Evolutionary conservation across 2,329 filamentous ascomycete genomes (phyloP), one percentile per base, ranked within the genome.

Genomic region (Neofusicoccum cordaticola): DNA sequence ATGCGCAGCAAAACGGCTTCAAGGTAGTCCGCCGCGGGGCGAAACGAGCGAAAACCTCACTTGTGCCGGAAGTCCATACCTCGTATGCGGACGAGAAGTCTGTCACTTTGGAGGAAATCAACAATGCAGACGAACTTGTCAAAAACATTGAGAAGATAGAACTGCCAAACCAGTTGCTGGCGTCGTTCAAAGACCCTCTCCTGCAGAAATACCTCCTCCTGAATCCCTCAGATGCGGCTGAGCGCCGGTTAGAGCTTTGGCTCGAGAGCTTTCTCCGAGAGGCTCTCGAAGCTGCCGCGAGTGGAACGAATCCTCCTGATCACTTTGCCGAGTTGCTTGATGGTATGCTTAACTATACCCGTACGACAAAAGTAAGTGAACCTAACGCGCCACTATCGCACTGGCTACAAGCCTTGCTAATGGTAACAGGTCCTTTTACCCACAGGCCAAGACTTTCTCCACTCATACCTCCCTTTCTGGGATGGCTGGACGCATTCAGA

Each of bases 121-220:
- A 92, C 69, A 88, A 83, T 66, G 87, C 88, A 12, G 81, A 86
- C 27, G 83, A 86, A 57, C 89, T 96, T 66, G 88, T 92, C 5
- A 84, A 85, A 50, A 90, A 86, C 64, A 77, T 96, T 8, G 91
- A 96, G 69, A 90, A 84, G 68, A 88, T 96, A 31, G 90, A 95
- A 74, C 79, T 93, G 45, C 92, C 92, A 0, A 93, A 90, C 67
- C 92, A 96, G 75, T 82, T 96, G 1, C 87, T 93, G 45, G 90
- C 92, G 4, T 87, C 91, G 3, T 80, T 96, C 13, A 86, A 85
- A 1, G 90, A 96, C 71, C 89, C 89, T 2, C 80, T 96, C 35
- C 83, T 94, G 1, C 91, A 94, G 73, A 95, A 94, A 72, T 85
- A 82, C 62, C 81, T 94, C 27, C 79, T 92, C 39, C 78, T 90